These are phyloP conservation scores for Sordariomycetes sp. DNA, from an alignment of 2,329 filamentous ascomycete genomes.

Conservation along the genomic window DNA sequence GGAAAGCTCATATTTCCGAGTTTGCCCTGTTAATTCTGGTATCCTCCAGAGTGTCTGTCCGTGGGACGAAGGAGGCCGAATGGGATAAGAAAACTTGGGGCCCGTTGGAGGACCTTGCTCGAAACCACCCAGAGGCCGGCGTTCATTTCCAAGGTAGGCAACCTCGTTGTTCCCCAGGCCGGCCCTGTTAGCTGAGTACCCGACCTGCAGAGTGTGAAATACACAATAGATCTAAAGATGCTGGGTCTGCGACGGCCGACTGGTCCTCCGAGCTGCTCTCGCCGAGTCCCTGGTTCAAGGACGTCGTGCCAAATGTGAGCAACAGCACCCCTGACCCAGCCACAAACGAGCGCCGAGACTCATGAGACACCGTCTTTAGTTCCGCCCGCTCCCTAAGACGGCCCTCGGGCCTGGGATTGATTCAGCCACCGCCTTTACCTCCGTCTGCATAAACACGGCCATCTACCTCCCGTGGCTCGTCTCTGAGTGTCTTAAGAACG, in stretches of 20 bases:
- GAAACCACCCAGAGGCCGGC: conserved; percentile 63
- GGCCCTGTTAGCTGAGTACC: neutral
- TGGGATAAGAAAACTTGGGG: conserved; percentile 59
- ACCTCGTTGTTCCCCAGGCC: neutral
- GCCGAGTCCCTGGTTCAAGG: conserved; percentile 63
- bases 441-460: conserved; percentile 83
- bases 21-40: neutral
- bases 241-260: conserved; percentile 26
- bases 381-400: conserved; percentile 44
- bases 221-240: conserved; percentile 51
- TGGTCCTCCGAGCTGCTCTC: conserved; percentile 57
- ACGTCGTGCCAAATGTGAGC: conserved; percentile 48
- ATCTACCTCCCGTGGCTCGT: conserved; percentile 81
- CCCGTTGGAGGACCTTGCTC: conserved; percentile 46
- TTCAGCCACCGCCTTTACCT: conserved; percentile 66
- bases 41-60: conserved; percentile 10
- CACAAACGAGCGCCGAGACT: no score
- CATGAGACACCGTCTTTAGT: conserved; percentile 19
- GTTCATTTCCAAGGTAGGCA: conserved; percentile 62
- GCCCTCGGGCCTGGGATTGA: conserved; percentile 56
- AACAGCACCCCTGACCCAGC: no score
- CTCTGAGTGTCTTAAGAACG: conserved; percentile 65
- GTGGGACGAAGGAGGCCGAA: conserved; percentile 29
- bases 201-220: neutral
- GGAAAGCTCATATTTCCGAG: neutral